Conservation (phyloP, 768 basidiomycete genomes). For the Psilocybe subaeruginosa region DNA sequence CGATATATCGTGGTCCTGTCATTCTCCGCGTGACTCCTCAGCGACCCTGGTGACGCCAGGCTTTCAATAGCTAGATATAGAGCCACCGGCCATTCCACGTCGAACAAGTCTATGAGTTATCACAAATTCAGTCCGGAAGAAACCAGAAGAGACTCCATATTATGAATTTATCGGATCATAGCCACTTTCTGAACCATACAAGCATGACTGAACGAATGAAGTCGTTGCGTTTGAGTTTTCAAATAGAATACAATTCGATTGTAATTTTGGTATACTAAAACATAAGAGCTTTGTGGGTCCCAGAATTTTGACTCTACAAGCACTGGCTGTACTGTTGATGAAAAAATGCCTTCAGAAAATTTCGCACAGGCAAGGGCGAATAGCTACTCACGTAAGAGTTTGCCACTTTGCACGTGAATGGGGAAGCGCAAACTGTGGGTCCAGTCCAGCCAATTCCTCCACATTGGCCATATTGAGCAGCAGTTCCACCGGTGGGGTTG, state of each 20-base stretch:
- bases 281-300: not conserved
- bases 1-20: too few species aligned
- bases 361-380: not conserved
- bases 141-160: too few species aligned
- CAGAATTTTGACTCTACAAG: conserved; percentile 7
- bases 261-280: not conserved
- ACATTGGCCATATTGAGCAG: conserved; percentile 24
- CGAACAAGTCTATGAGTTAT: too few species aligned
- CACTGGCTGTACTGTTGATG: conserved; percentile 19
- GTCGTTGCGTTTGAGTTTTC: too few species aligned
- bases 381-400: conserved; percentile 17
- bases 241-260: not conserved
- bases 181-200: too few species aligned
- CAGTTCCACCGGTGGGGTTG: conserved; percentile 15
- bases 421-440: conserved; percentile 20
- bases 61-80: too few species aligned
- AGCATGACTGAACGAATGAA: too few species aligned
- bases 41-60: too few species aligned
- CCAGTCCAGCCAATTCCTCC: conserved; percentile 26
- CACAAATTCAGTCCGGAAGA: too few species aligned
- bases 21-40: too few species aligned
- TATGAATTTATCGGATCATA: too few species aligned
- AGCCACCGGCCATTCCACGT: too few species aligned
- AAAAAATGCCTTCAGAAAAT: not conserved
- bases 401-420: conserved; percentile 21